phyloP scores from a whole-genome alignment of 1,284 basidiomycete species.

The Psilocybe mexicana region DNA sequence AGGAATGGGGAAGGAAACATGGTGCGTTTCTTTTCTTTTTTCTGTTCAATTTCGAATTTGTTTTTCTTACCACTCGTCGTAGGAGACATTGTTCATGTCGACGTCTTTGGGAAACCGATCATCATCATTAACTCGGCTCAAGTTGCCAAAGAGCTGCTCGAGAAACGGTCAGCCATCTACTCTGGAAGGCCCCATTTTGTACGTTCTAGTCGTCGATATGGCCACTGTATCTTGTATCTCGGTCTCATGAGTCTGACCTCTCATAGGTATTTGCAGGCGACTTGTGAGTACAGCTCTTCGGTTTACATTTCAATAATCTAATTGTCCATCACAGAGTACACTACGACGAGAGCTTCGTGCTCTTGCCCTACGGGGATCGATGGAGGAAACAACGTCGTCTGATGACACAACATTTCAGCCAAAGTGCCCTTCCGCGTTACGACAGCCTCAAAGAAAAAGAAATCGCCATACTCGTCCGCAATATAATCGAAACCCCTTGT shows the following conservation, averaged over 20 bases:
- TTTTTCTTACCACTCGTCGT: not conserved
- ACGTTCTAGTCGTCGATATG: not conserved
- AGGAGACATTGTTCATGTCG: conserved; percentile 20
- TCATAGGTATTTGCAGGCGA: conserved; percentile 10
- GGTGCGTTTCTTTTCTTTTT: conserved; percentile 3
- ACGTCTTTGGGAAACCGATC: conserved; percentile 19
- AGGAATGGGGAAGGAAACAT: conserved; percentile 20
- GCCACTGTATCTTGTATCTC: not conserved
- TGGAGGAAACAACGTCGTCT: conserved; percentile 38
- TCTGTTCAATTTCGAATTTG: no score
- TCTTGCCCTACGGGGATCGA: conserved; percentile 32
- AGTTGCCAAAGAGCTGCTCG: conserved; percentile 19
- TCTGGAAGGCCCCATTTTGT: conserved; percentile 18
- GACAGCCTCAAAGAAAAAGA: conserved; percentile 30
- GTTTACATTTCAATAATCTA: not conserved
- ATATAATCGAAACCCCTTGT: conserved; percentile 28
- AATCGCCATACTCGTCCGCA: conserved; percentile 28
- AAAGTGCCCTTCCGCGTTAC: conserved; percentile 24
- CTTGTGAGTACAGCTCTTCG: conserved; percentile 6
- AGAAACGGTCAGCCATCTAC: conserved; percentile 15
- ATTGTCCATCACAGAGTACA: conserved; percentile 14
- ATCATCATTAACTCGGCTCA: conserved; percentile 20
- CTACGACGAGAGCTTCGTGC: conserved; percentile 32
- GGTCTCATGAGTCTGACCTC: not conserved
- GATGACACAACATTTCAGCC: conserved; percentile 30